Base-by-base conservation (phyloP, 352 stramenopile genomes). In the Phytophthora syringae region DNA sequence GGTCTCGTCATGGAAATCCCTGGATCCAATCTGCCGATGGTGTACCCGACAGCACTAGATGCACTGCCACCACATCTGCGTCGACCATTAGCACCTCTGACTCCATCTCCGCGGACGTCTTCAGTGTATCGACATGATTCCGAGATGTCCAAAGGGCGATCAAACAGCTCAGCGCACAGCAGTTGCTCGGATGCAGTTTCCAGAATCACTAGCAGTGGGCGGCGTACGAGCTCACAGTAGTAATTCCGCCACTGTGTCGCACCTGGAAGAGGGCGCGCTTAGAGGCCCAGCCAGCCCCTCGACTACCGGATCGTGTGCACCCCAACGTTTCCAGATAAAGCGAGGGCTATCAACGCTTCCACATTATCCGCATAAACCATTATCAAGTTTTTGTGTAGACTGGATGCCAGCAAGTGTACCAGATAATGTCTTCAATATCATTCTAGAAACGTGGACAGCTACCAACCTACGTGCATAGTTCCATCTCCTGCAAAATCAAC, bases 261-360 rank as follows among this genome's bases (percentile, higher is more conserved):
- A 80, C 32, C 28, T 72, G 9, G 73, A 79, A 28, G 60, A 60
- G n/a, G 60, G 58, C n/a, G 25, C 50, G 4, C 48, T 70, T 30
- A 48, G 76, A 61, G 53, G 37, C 11, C 55, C 64, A 11, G 21
- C 43, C 25, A 86, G 72, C 55, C 58, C 3, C 63, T 68, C 24
- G 70, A 73, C 54, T 92, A 92, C 60, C 72, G 67, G 39, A 88
- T 89, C 54, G 79, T 88, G 50, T 77, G 60, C 25, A 92, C 83
- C 11, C 83, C 82, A 39, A 92, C 77, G 34, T 86, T 88, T 52
- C 77, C 79, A 13, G 80, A 86, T 66, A 84, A 84, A 70, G 52
- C n/a, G n/a, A n/a, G 39, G 42, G 30, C 45, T 13, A 25, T 12
- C 7, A 72, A 51, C n/a, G n/a, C n/a, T 39, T 55, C 56, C 22